Evolutionary conservation across 345 rosid species (phyloP).

Genomic region (Syzygium jambos): DNA sequence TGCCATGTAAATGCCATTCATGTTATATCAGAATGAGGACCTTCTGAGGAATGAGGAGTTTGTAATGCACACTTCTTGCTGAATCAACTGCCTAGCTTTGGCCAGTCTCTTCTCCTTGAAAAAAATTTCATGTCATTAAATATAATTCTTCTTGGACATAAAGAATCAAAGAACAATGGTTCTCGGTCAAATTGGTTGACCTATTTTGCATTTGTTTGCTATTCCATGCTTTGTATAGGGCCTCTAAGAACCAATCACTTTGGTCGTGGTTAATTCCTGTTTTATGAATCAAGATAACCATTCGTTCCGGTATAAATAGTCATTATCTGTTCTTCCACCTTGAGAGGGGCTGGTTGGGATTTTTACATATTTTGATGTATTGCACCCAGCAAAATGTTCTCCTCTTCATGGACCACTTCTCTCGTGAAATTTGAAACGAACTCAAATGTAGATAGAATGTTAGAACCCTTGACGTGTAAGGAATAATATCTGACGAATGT

Average conservation of each 20-base stretch:
- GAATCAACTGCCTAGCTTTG: background rate
- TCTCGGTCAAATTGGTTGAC: background rate
- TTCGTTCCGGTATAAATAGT: slow-evolving; percentile 9
- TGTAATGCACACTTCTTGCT: background rate
- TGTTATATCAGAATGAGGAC: background rate
- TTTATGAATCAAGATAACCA: slow-evolving; percentile 10
- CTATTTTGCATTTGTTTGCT: background rate
- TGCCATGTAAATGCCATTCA: background rate
- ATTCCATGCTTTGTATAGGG: background rate
- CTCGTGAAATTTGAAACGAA: background rate
- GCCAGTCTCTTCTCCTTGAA: background rate
- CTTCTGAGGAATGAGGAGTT: background rate
- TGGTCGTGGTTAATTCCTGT: background rate
- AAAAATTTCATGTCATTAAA: background rate
- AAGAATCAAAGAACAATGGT: background rate
- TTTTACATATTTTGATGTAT: background rate
- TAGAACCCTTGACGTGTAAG: background rate
- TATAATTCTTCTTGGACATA: background rate
- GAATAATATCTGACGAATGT: background rate
- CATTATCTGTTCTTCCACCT: background rate
- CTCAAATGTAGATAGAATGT: background rate
- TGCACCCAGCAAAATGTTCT: background rate
- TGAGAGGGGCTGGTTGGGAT: too few species aligned
- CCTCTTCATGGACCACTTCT: background rate
- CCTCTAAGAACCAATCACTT: background rate